Evolutionary conservation across 306 rosid species (phyloP), one percentile per base, ranked within the genome.

Genomic region (Urtica urens): DNA sequence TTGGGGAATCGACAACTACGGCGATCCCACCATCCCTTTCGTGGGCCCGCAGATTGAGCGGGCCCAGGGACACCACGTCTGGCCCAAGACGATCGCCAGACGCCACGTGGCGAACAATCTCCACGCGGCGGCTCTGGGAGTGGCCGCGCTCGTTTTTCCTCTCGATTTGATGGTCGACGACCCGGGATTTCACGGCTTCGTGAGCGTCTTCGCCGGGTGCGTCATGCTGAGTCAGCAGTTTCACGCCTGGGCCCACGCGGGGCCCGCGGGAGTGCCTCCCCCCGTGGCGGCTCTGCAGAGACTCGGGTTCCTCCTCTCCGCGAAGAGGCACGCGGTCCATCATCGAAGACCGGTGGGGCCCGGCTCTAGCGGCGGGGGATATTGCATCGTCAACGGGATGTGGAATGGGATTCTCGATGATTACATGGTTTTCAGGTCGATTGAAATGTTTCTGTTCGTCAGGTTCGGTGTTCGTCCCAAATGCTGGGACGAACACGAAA

Each of bases 161-260:
- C 13, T 84, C 17, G 55, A 15, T 61, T 65, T 90, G 23, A n/a
- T 68, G 45, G 70, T 48, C 21, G 65, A 79, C 49, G 80, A 90
- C 25, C 92, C 87, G 4, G 2, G 54, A 20, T 6, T 72, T 39
- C 80, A 67, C 53, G 80, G 69, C 1, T 81, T 90, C 51, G 78
- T 84, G 63, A 73, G 67, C 6, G 20, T 71, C 64, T 84, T 67
- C 42, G 46, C 93, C 0, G 82, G 84, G 11, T 79, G 90, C 77
- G 85, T 85, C 42, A 84, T 90, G 94, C 85, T 90, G 20, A 90
- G 95, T 73, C 97, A 90, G 45, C 97, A 90, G 45, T 90, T 90
- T 49, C 97, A 90, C 52, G 92, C 95, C 5, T 90, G 97, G 99
- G 87, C 99, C 8, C 99, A 90, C 8, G 77, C 78, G 10, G 81